phyloP scores from a whole-genome alignment of 495 filamentous ascomycete genomes.

The Astrothelium subdiscretum region DNA sequence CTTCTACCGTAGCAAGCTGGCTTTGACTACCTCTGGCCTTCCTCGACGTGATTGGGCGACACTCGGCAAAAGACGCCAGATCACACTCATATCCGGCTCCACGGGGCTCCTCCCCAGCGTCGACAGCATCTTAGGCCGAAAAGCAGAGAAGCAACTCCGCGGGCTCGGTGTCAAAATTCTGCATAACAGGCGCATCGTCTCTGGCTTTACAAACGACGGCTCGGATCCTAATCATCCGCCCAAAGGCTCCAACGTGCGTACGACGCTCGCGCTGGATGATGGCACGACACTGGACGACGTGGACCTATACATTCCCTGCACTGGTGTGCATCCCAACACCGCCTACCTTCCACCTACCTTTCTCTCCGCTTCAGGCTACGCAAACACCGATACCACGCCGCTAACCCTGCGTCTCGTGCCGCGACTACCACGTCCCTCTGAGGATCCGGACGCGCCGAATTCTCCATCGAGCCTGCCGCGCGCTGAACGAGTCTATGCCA shows the following conservation, averaged over 20 bases:
- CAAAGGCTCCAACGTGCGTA: background rate
- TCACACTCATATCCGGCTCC: conserved; percentile 17
- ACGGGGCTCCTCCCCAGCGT: conserved; percentile 13
- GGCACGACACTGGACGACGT: conserved; percentile 14
- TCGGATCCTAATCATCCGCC: conserved; percentile 4
- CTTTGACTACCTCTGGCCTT: background rate
- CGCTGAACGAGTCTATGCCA: conserved; percentile 16
- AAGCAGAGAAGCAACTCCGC: conserved; percentile 14
- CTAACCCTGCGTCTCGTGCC: conserved; percentile 11
- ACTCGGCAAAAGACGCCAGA: background rate
- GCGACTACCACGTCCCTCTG: background rate
- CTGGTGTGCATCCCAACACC: conserved; percentile 22
- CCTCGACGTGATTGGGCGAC: background rate
- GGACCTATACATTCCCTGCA: conserved; percentile 18
- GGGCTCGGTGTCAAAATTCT: conserved; percentile 18
- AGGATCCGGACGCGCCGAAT: background rate
- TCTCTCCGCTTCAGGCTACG: conserved; percentile 15
- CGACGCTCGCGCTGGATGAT: conserved; percentile 9
- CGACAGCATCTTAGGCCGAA: background rate
- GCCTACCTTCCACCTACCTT: conserved; percentile 13
- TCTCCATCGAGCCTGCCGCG: background rate
- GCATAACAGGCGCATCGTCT: conserved; percentile 12
- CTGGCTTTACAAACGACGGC: background rate
- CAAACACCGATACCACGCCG: conserved; percentile 9
- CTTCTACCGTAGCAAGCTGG: conserved; percentile 6